Base-by-base conservation (phyloP, 805 yeast genomes). In the Cyberlindnera galapagoensis region DNA sequence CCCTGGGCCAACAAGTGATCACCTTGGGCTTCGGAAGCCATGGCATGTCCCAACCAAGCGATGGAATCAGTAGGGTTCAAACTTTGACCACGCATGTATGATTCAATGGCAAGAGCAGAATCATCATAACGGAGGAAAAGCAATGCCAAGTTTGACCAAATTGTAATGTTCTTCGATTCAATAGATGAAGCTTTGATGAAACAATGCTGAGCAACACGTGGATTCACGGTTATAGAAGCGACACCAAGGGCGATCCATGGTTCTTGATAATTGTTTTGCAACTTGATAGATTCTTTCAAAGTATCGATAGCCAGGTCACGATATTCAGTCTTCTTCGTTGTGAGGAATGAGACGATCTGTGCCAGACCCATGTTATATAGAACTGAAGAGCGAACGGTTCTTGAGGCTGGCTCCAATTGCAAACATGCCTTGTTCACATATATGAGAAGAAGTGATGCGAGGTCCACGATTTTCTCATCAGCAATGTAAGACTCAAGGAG, bases 1-100 rank as follows among this genome's bases (percentile, higher is more conserved):
- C 68, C 63, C 5, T 67, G 51, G 0, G 94, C 77, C n/a, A 61
- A 64, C 2, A 52, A 56, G 0, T 25, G 24, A 29, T 78, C 68
- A 3, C 81, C 84, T 9, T 51, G 44, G 1, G 65, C 71, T 34
- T 71, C 69, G 6, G 67, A 59, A 1, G 73, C 64, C 21, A 90
- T 51, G 0, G 96, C 97, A 47, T 79, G 76, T 2, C 95, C 96
- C 20, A 83, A 53, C 97, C 97, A 92, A 0, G 96, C 73, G 6
- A 63, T 64, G 0, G 83, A 65, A 31, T 67, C 69, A 33, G 77
- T 81, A 3, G 98, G 97, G 3, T 88, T 80, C 9, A 85, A 62
- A 14, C 95, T 76, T 45, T 83, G 90, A 0, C 92, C 80, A 40
- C 85, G 71, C 24, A 66, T 60, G 38, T 82, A 76, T 0, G 94